phyloP scores from a whole-genome alignment of 805 yeast genomes.

The Candida lessepsii region DNA sequence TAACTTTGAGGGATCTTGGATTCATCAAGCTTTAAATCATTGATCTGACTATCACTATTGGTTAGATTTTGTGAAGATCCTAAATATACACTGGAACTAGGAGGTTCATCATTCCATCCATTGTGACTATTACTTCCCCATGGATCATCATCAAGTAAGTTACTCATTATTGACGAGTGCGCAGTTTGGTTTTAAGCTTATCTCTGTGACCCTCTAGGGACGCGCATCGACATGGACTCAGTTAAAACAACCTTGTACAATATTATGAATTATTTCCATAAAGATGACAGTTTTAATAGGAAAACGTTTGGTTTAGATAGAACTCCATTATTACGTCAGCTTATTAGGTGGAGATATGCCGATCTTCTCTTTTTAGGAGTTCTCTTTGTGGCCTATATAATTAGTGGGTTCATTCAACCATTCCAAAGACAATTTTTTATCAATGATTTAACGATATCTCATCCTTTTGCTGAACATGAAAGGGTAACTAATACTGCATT shows the following conservation, averaged over 20 bases:
- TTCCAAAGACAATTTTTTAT: slow-evolving; percentile 76
- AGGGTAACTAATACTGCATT: slow-evolving; percentile 60
- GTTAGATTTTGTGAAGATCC: slow-evolving; percentile 26
- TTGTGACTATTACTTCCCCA: slow-evolving; percentile 28
- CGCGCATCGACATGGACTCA: slow-evolving; percentile 12
- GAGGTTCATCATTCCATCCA: slow-evolving; percentile 29
- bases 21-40: slow-evolving; percentile 13
- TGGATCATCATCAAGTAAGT: slow-evolving; percentile 26
- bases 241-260: slow-evolving; percentile 14
- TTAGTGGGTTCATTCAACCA: slow-evolving; percentile 43
- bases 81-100: slow-evolving; percentile 16
- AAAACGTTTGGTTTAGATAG: slow-evolving; percentile 26
- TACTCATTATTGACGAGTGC: slow-evolving; percentile 5
- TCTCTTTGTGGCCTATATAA: slow-evolving; percentile 22
- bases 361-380: slow-evolving; percentile 21
- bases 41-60: not conserved
- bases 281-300: slow-evolving; percentile 24
- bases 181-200: not conserved
- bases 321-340: slow-evolving; percentile 11
- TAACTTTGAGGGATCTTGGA: slow-evolving; percentile 32
- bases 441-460: slow-evolving; percentile 73
- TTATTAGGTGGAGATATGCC: slow-evolving; percentile 28
- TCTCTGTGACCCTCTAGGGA: no score
- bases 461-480: slow-evolving; percentile 77
- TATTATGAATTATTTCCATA: slow-evolving; percentile 21